A percentile compares a stretch with the other conserved stretches of the same genome.
phyloP scores from a whole-genome alignment of 176 grass and related monocot genomes.

The Musa acuminata region DNA sequence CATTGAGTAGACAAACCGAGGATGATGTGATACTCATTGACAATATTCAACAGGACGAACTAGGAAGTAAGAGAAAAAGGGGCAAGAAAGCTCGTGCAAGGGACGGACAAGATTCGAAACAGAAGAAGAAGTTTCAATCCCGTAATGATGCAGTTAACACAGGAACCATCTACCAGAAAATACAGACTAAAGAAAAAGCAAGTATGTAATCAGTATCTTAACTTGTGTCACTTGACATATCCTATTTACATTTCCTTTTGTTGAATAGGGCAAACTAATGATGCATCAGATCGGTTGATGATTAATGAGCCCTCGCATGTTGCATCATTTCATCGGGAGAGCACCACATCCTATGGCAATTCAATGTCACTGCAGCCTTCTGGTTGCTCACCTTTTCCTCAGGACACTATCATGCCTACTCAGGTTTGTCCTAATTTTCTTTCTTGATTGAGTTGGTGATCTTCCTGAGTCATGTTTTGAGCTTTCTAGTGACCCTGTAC shows the following conservation, averaged over 20 bases:
- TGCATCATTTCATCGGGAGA: constrained; percentile 20
- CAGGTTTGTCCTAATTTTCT: constrained; percentile 13
- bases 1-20: constrained; percentile 27
- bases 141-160: constrained; percentile 3
- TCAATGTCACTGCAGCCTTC: constrained; percentile 26
- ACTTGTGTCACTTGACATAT: background rate
- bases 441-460: background rate
- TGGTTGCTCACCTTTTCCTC: constrained; percentile 25
- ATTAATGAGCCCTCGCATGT: constrained; percentile 19
- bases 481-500: background rate
- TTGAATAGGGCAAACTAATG: constrained; percentile 22
- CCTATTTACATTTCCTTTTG: background rate
- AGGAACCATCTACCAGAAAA: background rate
- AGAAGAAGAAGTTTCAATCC: constrained; percentile 17
- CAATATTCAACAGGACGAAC: constrained; percentile 4
- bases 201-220: constrained; percentile 15
- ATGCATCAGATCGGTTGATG: constrained; percentile 16
- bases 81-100: constrained; percentile 22
- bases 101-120: constrained; percentile 17
- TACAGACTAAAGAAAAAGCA: constrained; percentile 26
- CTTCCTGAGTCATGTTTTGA: background rate
- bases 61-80: constrained; percentile 22
- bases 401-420: constrained; percentile 27
- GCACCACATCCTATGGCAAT: constrained; percentile 20
- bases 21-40: constrained; percentile 16